Percentiles rank a stretch among this genome's conserved stretches.
phyloP scores from a whole-genome alignment of 345 rosid species.

The rapeseed (Brassica napus) region DNA sequence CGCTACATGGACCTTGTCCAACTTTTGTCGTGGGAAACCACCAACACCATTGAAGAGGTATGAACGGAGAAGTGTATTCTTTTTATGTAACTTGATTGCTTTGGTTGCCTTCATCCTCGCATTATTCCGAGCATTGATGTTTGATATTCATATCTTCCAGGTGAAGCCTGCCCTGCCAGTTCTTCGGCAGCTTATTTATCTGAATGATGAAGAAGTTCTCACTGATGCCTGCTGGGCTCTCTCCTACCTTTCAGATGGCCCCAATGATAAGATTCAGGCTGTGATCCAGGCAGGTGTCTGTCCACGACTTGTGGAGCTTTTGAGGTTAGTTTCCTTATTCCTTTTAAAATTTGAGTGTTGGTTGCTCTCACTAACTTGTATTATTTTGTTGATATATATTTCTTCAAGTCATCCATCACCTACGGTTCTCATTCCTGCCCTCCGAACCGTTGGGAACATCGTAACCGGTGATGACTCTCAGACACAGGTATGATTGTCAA shows the following conservation, averaged over 20 bases:
- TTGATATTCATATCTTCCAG: slow-evolving; percentile 43
- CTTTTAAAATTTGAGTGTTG: slow-evolving; percentile 6
- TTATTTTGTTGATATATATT: slow-evolving; percentile 17
- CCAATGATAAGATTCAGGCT: slow-evolving; percentile 87
- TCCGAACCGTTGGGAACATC: slow-evolving; percentile 76
- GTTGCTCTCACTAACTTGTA: slow-evolving; percentile 6
- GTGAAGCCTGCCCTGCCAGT: slow-evolving; percentile 79
- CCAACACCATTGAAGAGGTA: slow-evolving; percentile 73
- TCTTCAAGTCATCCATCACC: slow-evolving; percentile 72
- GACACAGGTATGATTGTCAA: slow-evolving; percentile 61
- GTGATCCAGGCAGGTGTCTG: slow-evolving; percentile 81
- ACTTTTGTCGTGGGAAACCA: slow-evolving; percentile 77
- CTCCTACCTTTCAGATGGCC: slow-evolving; percentile 62
- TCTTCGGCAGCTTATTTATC: slow-evolving; percentile 69
- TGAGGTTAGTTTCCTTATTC: slow-evolving; percentile 51
- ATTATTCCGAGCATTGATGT: neutral
- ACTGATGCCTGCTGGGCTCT: slow-evolving; percentile 93
- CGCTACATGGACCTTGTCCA: slow-evolving; percentile 80
- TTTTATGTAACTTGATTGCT: no score
- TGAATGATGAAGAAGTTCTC: slow-evolving; percentile 81
- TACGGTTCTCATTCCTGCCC: slow-evolving; percentile 83
- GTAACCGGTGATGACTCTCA: slow-evolving; percentile 89
- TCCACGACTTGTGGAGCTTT: slow-evolving; percentile 79
- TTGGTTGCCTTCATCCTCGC: neutral
- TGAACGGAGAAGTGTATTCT: slow-evolving; percentile 16